A percentile compares a stretch with the other conserved stretches of the same genome.
phyloP scores from a whole-genome alignment of 441 rosid genomes.

The Erodium texanum region DNA sequence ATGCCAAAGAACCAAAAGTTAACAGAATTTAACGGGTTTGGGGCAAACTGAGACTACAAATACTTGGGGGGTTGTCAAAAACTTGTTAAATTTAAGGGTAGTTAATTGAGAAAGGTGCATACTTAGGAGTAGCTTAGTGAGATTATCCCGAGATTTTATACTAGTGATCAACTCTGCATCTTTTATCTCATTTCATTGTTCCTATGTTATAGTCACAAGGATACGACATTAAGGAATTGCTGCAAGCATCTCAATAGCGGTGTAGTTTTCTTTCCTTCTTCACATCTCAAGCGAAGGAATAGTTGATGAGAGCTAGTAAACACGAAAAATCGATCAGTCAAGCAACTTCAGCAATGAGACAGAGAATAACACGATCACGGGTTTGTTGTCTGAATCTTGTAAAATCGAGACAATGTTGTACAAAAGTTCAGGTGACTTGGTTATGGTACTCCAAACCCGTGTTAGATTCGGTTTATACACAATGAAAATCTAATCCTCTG shows the following conservation, averaged over 20 bases:
- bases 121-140: too few relatives aligned
- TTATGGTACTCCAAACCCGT: too few relatives aligned
- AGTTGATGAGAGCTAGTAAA: too few relatives aligned
- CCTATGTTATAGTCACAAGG: slow-evolving; percentile 39
- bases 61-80: too few relatives aligned
- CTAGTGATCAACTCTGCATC: neutral
- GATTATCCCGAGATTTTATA: neutral
- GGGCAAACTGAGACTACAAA: too few relatives aligned
- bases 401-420: slow-evolving; percentile 1
- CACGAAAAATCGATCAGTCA: too few relatives aligned
- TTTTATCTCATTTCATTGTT: slow-evolving; percentile 3
- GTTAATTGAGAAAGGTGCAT: too few relatives aligned
- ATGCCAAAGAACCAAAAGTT: too few relatives aligned
- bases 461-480: neutral
- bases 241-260: slow-evolving; percentile 35
- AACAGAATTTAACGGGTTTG: too few relatives aligned
- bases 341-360: too few relatives aligned
- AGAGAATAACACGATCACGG: neutral
- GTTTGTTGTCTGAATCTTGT: slow-evolving; percentile 5
- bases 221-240: slow-evolving; percentile 47
- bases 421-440: neutral
- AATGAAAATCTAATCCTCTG: neutral
- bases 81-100: too few relatives aligned
- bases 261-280: neutral
- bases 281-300: neutral